Evolutionary conservation across 768 basidiomycete species (phyloP), one percentile per base, ranked within the genome.

Genomic region (Boletus subcaerulescens): DNA sequence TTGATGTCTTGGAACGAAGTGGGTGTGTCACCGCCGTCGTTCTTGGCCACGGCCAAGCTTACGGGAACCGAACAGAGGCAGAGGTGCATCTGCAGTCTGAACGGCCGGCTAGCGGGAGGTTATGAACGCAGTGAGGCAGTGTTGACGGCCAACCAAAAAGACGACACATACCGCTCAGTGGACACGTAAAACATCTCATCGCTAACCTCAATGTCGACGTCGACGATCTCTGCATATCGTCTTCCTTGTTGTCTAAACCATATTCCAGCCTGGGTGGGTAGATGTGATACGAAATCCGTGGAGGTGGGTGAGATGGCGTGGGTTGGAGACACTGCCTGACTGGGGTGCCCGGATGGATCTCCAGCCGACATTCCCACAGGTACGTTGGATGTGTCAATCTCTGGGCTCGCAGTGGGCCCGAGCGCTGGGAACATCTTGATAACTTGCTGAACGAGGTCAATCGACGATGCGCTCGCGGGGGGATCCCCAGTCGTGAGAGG

Each of bases 171-270:
- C 66, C 51, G 48, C 36, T 59, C 62, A 26, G 5, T 44, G 9
- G 57, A 56, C 24, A 48, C 2, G 57, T 56, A 57, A 31, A 67
- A 71, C 57, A 70, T 43, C 32, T 60, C 56, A 8, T 63, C 57
- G 22, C 53, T 53, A 3, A 70, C 55, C 22, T 60, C 49, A 24
- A 70, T 42, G 10, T 61, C 50, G 31, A 70, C 43, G 17, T 71
- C 52, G 43, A 62, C 52, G 35, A 70, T 57, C 40, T 66, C 57
- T 48, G 68, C 57, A 5, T 56, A 38, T 8, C 20, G 48, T 10
- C 44, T 41, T 15, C 69, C 69, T 26, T 44, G 62, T 22, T 61
- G 60, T 44, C 44, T 61, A 36, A 68, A 68, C 69, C 69, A 70
- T 26, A 61, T 41, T 1, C 68, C 70, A 14, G 70, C 60, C 39